phyloP scores from a whole-genome alignment of 768 basidiomycete species.

The Pleurotus sapidus region DNA sequence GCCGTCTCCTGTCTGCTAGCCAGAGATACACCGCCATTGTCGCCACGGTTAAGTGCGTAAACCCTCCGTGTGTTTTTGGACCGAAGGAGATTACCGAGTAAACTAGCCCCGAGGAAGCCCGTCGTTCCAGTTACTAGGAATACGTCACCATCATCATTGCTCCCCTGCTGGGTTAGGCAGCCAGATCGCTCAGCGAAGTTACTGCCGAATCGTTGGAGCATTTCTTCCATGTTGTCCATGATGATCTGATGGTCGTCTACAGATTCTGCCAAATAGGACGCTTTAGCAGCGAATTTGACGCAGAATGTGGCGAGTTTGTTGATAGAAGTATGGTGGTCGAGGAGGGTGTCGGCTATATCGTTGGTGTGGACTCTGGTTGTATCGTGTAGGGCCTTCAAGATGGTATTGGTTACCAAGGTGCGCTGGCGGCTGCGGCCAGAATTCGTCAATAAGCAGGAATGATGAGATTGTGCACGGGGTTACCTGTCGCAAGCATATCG shows the following conservation, averaged over 20 bases:
- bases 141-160: conserved; percentile 10
- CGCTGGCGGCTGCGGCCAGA: not conserved
- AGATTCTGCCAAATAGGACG: not conserved
- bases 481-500: not conserved
- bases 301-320: not conserved
- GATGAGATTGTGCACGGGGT: too few species aligned
- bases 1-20: not conserved
- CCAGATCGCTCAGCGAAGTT: not conserved
- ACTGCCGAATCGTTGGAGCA: not conserved
- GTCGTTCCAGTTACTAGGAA: conserved; percentile 39
- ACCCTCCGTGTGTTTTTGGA: conserved; percentile 19
- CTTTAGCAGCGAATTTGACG: not conserved
- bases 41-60: conserved; percentile 26
- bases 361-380: not conserved
- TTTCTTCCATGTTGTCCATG: not conserved
- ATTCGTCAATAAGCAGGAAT: not conserved
- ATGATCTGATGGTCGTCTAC: not conserved
- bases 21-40: not conserved
- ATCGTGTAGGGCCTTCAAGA: not conserved
- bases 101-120: conserved; percentile 31
- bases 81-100: not conserved
- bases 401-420: not conserved
- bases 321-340: not conserved
- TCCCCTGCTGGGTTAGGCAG: too few species aligned
- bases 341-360: not conserved